Evolutionary conservation across 1,284 basidiomycete genomes (phyloP).

Genomic region (Puccinia polysora): DNA sequence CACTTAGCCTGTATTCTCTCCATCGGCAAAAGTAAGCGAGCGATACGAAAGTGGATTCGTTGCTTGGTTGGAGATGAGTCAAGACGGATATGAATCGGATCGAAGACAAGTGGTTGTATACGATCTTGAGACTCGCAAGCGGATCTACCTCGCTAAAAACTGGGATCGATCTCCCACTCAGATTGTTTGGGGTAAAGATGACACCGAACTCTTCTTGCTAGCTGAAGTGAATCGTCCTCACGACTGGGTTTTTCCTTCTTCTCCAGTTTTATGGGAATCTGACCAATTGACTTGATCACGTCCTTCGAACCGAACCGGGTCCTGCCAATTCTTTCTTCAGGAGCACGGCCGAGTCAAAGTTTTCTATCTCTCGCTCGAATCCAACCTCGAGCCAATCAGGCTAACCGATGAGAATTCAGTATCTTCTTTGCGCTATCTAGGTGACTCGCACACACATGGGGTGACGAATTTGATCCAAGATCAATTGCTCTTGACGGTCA

Average conservation of each 20-base stretch:
- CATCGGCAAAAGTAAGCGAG: slow-evolving; percentile 6
- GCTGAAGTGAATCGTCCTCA: slow-evolving; percentile 44
- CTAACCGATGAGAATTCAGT: slow-evolving; percentile 23
- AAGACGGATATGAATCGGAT: slow-evolving; percentile 49
- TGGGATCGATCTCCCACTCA: slow-evolving; percentile 48
- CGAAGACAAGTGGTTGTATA: slow-evolving; percentile 46
- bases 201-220: slow-evolving; percentile 26
- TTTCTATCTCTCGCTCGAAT: slow-evolving; percentile 18
- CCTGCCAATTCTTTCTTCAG: background rate
- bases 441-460: background rate
- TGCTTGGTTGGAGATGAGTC: slow-evolving; percentile 49
- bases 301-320: too few relatives aligned
- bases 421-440: slow-evolving; percentile 1
- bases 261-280: too few relatives aligned
- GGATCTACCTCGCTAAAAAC: slow-evolving; percentile 33
- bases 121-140: slow-evolving; percentile 29
- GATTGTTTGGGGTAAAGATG: slow-evolving; percentile 41
- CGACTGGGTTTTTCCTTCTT: too few relatives aligned
- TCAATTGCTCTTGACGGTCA: slow-evolving; percentile 25
- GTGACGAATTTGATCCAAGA: background rate
- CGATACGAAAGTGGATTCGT: slow-evolving; percentile 43
- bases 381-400: background rate
- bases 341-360: slow-evolving; percentile 37
- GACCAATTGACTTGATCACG: too few relatives aligned
- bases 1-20: slow-evolving; percentile 42